A percentile compares a stretch with the other conserved stretches of the same genome.
Conservation (phyloP, 1,284 basidiomycete species). For the Ceratobasidium sp. region DNA sequence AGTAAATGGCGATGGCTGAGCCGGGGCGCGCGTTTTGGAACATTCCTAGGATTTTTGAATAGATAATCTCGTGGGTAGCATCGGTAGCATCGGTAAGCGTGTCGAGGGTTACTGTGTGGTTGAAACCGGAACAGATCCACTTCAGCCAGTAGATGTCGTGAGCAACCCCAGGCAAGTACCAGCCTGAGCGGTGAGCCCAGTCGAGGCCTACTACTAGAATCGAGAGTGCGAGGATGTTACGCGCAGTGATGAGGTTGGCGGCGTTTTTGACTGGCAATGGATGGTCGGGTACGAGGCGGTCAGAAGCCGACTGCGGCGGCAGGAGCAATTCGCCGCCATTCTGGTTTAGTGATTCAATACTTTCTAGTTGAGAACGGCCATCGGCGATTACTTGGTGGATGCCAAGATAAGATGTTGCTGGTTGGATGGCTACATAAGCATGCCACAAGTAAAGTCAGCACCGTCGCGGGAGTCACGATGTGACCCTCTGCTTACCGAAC, state of each 20-base stretch:
- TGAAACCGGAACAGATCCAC: neutral
- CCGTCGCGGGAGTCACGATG: too few species aligned
- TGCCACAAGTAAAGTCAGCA: too few species aligned
- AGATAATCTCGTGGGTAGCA: neutral
- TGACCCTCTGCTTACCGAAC: too few species aligned
- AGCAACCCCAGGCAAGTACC: neutral
- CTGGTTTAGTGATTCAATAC: too few species aligned
- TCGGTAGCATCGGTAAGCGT: too few species aligned
- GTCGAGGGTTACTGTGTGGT: neutral
- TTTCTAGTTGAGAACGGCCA: too few species aligned
- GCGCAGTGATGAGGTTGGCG: neutral
- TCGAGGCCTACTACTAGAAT: conserved; percentile 5
- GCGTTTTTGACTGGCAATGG: neutral
- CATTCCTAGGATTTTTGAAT: neutral
- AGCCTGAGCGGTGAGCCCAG: neutral
- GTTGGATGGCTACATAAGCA: too few species aligned
- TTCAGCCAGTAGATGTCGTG: conserved; percentile 14
- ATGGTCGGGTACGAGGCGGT: neutral
- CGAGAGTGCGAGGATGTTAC: neutral
- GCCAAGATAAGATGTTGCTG: too few species aligned
- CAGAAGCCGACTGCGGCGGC: neutral
- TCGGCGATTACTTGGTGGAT: too few species aligned
- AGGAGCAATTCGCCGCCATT: too few species aligned
- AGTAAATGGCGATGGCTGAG: neutral
- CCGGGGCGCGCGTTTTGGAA: neutral